Percentiles rank a stretch among this genome's conserved stretches.
phyloP scores from a whole-genome alignment of 1,284 basidiomycete genomes.

The Phellinidium pouzarii region DNA sequence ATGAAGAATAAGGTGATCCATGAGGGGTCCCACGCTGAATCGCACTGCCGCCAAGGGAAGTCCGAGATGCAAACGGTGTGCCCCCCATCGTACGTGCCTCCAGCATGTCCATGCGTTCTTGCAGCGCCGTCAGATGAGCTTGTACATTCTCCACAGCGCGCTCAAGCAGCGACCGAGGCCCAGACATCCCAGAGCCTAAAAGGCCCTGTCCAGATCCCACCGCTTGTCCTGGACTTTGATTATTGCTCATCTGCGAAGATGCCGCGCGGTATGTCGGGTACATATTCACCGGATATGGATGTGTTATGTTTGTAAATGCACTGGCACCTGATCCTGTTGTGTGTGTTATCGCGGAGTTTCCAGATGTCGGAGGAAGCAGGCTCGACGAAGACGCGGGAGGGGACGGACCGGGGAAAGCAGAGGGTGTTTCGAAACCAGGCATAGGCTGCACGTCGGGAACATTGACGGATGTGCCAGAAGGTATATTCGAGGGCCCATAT shows the following conservation, averaged over 20 bases:
- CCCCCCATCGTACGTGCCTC: conserved; percentile 34
- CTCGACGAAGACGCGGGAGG: conserved; percentile 21
- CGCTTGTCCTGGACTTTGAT: conserved; percentile 7
- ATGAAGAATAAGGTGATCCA: conserved; percentile 14
- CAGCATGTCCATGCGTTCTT: conserved; percentile 77
- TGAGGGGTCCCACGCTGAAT: conserved; percentile 3
- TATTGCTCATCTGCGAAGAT: conserved; percentile 20
- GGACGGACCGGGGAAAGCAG: conserved; percentile 56
- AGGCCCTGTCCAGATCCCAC: too few relatives aligned
- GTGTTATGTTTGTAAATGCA: conserved; percentile 6
- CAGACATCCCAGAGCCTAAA: conserved; percentile 7
- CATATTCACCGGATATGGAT: conserved; percentile 15
- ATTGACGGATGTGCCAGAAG: background rate
- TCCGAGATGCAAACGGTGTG: conserved; percentile 14
- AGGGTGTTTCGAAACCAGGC: conserved; percentile 62
- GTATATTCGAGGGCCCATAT: background rate
- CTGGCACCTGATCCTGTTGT: conserved; percentile 5
- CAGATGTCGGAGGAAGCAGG: conserved; percentile 31
- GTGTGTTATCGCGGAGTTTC: conserved; percentile 2
- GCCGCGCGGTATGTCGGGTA: conserved; percentile 36
- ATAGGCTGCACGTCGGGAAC: conserved; percentile 56
- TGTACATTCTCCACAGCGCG: conserved; percentile 80
- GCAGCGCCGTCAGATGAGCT: conserved; percentile 82
- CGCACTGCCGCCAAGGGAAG: conserved; percentile 7
- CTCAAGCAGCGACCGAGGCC: conserved; percentile 39